phyloP scores from a whole-genome alignment of 179 eudicot genomes.

The Spinacia oleracea region DNA sequence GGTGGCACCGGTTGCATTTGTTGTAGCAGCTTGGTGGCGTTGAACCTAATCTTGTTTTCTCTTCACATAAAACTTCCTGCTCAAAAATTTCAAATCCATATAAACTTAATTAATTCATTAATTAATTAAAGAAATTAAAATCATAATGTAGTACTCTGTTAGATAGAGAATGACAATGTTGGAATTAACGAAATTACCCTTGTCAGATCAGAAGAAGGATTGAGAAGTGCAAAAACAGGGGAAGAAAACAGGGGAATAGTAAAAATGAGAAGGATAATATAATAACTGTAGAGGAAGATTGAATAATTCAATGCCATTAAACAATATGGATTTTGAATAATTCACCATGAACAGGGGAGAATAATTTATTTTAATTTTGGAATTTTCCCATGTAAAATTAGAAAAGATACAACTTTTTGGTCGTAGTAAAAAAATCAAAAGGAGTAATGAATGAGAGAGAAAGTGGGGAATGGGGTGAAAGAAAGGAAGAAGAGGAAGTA shows the following conservation, averaged over 20 bases:
- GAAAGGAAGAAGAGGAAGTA: not conserved
- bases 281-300: not conserved
- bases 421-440: constrained; percentile 6
- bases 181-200: constrained; percentile 19
- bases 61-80: constrained; percentile 57
- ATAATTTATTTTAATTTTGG: not conserved
- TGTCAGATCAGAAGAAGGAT: constrained; percentile 18
- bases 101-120: too few relatives aligned
- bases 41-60: constrained; percentile 80
- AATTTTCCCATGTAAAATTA: not conserved
- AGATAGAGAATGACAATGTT: too few relatives aligned
- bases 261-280: not conserved
- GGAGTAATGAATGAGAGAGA: constrained; percentile 3
- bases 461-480: too few relatives aligned
- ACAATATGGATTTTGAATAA: not conserved
- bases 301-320: constrained; percentile 29
- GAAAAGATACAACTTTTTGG: not conserved
- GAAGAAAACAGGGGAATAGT: constrained; percentile 21
- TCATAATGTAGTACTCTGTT: not conserved
- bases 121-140: not conserved
- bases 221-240: constrained; percentile 26
- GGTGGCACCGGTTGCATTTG: constrained; percentile 94
- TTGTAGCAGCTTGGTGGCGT: constrained; percentile 97
- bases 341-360: constrained; percentile 13
- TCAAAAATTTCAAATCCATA: constrained; percentile 3